These are phyloP conservation scores for Malus asiatica DNA, from an alignment of 306 rosid genomes.

Conservation along the genomic window DNA sequence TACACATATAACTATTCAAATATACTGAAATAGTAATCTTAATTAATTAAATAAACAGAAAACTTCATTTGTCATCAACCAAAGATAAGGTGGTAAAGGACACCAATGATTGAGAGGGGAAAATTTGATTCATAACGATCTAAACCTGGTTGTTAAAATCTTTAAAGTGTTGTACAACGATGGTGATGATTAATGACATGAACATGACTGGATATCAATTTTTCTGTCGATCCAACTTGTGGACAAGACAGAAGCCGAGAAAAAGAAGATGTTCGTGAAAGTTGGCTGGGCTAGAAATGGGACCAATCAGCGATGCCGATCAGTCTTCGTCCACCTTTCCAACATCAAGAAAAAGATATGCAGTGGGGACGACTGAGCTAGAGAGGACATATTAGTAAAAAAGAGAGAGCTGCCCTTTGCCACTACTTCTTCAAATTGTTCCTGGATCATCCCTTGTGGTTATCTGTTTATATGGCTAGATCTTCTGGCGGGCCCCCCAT, in stretches of 20 bases:
- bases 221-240: background rate
- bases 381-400: slow-evolving; percentile 5
- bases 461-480: slow-evolving; percentile 1
- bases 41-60: too few species aligned
- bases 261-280: background rate
- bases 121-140: background rate
- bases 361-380: background rate
- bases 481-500: slow-evolving; percentile 6
- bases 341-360: slow-evolving; percentile 18
- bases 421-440: slow-evolving; percentile 10
- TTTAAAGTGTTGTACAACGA: background rate
- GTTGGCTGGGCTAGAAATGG: slow-evolving; percentile 4
- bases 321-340: slow-evolving; percentile 14
- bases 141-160: background rate
- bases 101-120: background rate
- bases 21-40: background rate
- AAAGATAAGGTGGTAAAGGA: background rate
- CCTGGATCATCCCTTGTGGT: background rate
- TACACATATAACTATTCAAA: background rate
- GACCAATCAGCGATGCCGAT: slow-evolving; percentile 7
- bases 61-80: background rate
- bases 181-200: background rate
- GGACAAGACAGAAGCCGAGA: background rate
- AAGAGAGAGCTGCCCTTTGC: background rate
- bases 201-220: background rate